Percentiles rank a stretch among this genome's conserved stretches.
phyloP scores from a whole-genome alignment of 768 basidiomycete genomes.

The Gloeopeniophorella convolvens region DNA sequence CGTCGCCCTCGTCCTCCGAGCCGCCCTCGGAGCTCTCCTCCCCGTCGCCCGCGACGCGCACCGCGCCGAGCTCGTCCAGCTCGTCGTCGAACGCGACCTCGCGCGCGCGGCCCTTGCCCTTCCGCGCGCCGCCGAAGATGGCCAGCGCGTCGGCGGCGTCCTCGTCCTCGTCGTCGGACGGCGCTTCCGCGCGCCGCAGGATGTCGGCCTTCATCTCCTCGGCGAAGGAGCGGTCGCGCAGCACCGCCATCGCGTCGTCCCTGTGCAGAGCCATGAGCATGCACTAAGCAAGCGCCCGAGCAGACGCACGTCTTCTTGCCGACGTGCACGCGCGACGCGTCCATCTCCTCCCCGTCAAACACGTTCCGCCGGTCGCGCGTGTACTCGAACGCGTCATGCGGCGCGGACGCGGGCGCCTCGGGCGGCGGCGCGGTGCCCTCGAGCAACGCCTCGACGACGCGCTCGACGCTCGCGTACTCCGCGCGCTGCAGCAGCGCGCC shows the following conservation, averaged over 20 bases:
- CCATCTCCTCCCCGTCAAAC: constrained; percentile 69
- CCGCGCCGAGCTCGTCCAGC: constrained; percentile 36
- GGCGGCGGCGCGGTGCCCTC: constrained; percentile 57
- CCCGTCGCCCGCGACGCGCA: constrained; percentile 57
- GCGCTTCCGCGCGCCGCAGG: constrained; percentile 64
- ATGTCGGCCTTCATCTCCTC: constrained; percentile 81
- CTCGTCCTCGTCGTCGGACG: constrained; percentile 52
- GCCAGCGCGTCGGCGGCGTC: no score
- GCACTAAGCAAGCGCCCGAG: no score
- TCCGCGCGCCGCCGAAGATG: constrained; percentile 25
- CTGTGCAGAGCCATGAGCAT: no score
- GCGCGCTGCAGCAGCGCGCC: constrained; percentile 47
- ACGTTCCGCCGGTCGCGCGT: constrained; percentile 57
- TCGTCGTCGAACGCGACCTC: constrained; percentile 49
- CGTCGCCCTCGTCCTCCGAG: constrained; percentile 29
- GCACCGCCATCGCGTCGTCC: constrained; percentile 37
- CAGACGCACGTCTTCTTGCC: constrained; percentile 58
- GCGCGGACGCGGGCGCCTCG: constrained; percentile 23
- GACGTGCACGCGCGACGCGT: constrained; percentile 48
- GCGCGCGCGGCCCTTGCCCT: constrained; percentile 22
- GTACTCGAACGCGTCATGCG: constrained; percentile 23
- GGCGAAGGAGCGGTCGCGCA: constrained; percentile 53
- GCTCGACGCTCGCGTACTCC: constrained; percentile 47
- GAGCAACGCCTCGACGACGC: constrained; percentile 61
- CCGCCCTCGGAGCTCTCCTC: constrained; percentile 39